A percentile compares a stretch with the other conserved stretches of the same genome.
These are phyloP conservation scores for Aspergillus heteromorphus DNA, from an alignment of 495 filamentous ascomycete genomes.

Conservation along the genomic window DNA sequence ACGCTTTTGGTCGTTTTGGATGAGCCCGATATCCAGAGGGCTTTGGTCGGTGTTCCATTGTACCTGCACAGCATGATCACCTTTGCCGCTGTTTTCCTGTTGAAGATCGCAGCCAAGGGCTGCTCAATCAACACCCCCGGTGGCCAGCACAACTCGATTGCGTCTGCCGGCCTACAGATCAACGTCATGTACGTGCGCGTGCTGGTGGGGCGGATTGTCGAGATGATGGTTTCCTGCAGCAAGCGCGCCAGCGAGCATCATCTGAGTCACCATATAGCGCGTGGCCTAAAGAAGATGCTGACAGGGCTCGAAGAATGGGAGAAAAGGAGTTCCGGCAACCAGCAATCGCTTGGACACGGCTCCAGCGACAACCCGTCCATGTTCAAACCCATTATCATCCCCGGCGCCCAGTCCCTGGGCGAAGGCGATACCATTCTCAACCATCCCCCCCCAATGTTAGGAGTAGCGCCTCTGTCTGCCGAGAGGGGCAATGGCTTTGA, in stretches of 20 bases:
- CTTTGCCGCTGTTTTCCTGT: constrained; percentile 49
- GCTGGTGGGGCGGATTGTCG: constrained; percentile 40
- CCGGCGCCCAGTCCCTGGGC: constrained; percentile 36
- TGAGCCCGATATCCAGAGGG: constrained; percentile 46
- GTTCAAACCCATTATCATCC: constrained; percentile 37
- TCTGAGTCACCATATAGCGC: constrained; percentile 49
- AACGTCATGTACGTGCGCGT: constrained; percentile 40
- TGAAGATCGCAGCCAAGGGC: constrained; percentile 46
- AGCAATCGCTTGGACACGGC: constrained; percentile 15
- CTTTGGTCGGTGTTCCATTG: constrained; percentile 47
- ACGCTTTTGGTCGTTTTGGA: constrained; percentile 46
- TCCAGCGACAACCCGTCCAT: constrained; percentile 27
- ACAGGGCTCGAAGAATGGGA: constrained; percentile 45
- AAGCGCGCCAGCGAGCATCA: constrained; percentile 47
- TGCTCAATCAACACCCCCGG: constrained; percentile 30
- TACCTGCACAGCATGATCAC: constrained; percentile 56
- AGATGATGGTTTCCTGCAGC: constrained; percentile 45
- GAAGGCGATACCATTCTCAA: constrained; percentile 38
- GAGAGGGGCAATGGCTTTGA: constrained; percentile 38
- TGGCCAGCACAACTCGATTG: constrained; percentile 37
- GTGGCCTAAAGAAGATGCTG: constrained; percentile 49
- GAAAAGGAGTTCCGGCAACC: constrained; percentile 27
- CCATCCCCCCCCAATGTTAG: constrained; percentile 37
- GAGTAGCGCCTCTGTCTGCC: constrained; percentile 41
- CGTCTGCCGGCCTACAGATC: constrained; percentile 36